Percentiles rank a stretch among this genome's conserved stretches.
These are phyloP conservation scores for Phytophthora tentaculata DNA, from an alignment of 352 stramenopile species.

Conservation along the genomic window DNA sequence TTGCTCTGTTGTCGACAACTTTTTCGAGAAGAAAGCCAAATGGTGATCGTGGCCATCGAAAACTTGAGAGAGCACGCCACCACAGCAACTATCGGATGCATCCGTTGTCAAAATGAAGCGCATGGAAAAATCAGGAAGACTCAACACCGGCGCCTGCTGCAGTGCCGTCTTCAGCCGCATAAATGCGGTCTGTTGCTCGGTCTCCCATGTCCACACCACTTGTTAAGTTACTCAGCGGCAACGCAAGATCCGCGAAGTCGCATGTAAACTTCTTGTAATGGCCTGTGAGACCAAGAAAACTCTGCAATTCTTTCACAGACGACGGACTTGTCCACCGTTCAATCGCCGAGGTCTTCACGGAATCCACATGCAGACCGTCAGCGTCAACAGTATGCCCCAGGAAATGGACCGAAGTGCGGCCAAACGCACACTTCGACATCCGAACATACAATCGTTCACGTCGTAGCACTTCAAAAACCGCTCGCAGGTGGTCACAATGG, in stretches of 20 bases:
- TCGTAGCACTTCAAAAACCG: neutral
- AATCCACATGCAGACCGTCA: neutral
- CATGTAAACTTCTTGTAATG: neutral
- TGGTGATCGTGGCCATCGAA: too few relatives aligned
- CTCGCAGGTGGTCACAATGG: neutral
- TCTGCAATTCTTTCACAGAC: neutral
- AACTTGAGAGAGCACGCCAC: too few relatives aligned
- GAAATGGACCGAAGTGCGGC: neutral
- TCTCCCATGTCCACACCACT: neutral
- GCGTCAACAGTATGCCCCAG: neutral
- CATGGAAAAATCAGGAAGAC: neutral
- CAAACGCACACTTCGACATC: neutral
- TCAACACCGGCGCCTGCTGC: neutral
- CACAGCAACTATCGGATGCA: too few relatives aligned
- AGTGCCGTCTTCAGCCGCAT: neutral
- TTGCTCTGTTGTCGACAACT: too few relatives aligned
- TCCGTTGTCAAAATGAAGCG: too few relatives aligned
- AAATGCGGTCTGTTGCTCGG: neutral
- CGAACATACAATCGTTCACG: neutral
- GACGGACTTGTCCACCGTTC: neutral
- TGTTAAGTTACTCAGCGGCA: neutral
- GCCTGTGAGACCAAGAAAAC: neutral
- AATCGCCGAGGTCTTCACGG: neutral
- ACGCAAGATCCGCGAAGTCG: neutral
- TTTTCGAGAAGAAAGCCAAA: too few relatives aligned